Evolutionary conservation across 768 basidiomycete genomes (phyloP), one percentile per base, ranked within the genome.

Genomic region (Phylloporus rhodoxanthus): DNA sequence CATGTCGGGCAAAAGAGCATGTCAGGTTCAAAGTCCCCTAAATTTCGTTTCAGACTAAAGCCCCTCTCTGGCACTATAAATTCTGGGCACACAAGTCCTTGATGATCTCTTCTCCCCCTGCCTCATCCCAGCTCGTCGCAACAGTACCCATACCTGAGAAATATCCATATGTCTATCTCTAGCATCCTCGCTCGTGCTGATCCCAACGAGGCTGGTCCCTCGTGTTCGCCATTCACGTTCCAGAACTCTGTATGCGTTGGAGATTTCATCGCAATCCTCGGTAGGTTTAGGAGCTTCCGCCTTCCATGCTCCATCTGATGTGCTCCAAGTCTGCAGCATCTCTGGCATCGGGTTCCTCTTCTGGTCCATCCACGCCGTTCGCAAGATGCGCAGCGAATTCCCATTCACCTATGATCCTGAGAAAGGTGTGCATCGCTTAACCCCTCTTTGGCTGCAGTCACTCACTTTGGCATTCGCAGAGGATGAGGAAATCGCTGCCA

Each of bases 1-100:
- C 95, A 98, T 46, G 85, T 90, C 26, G 95, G 95, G 65, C 95
- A 97, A 75, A 95, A 95, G 30, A 94, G 75, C 91, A 95, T 94
- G 26, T 19, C 36, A 5, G 10, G 28, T 9, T 17, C 13, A 21
- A 20, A 5, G 40, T 15, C 26, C 28, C n/a, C 28, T 10, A n/a
- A 9, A 6, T 43, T 26, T 45, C 11, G 6, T 11, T 43, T 43
- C 29, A 21, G 19, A 19, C 43, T 5, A 20, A 9, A 15, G 43
- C 30, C 14, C 19, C 38, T 39, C 33, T 34, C 17, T 36, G 17
- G 34, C 34, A 0, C 11, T 10, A 39, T 41, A 41, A 41, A 41
- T 41, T 41, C 13, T 2, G n/a, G 28, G 17, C 26, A 30, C 15
- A 20, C 4, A 20, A 10, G 9, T 1, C 19, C 17, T 19, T 20